Percentiles rank a stretch among this genome's conserved stretches.
Evolutionary conservation across 1,284 basidiomycete genomes (phyloP).

Genomic region (Sporisorium scitamineum): DNA sequence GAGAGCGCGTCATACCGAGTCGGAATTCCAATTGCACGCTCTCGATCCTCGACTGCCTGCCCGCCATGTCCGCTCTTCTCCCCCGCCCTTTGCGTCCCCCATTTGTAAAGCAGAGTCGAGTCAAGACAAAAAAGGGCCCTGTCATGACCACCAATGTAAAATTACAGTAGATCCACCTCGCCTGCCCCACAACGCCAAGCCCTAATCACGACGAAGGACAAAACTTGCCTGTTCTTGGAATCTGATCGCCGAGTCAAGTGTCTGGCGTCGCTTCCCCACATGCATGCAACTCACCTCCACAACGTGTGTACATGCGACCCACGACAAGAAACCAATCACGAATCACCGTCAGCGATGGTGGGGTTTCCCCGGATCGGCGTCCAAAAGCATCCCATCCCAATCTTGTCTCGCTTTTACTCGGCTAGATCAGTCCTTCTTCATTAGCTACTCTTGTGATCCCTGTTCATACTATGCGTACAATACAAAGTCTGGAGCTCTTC

Average conservation of each 20-base stretch:
- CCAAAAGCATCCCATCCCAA: background rate
- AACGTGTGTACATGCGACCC: background rate
- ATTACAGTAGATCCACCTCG: too few species aligned
- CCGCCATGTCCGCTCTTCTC: too few species aligned
- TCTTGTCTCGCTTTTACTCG: slow-evolving; percentile 1
- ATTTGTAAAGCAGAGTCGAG: too few species aligned
- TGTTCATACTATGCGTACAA: background rate
- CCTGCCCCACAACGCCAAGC: background rate
- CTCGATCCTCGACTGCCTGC: too few species aligned
- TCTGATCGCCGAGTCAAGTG: background rate
- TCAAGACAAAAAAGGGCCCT: too few species aligned
- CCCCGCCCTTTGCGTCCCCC: too few species aligned
- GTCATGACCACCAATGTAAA: too few species aligned
- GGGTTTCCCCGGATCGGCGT: slow-evolving; percentile 34
- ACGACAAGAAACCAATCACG: background rate
- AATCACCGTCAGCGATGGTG: background rate
- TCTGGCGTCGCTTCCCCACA: background rate
- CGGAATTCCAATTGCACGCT: too few species aligned
- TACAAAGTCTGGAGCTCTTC: slow-evolving; percentile 1
- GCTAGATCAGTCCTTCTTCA: background rate
- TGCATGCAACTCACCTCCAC: background rate
- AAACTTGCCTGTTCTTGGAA: background rate
- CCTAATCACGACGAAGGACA: background rate
- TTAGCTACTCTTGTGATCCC: background rate
- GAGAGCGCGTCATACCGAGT: too few species aligned